Base-by-base conservation (phyloP, 2,329 filamentous ascomycete species). In the Diplodia scrobiculata region DNA sequence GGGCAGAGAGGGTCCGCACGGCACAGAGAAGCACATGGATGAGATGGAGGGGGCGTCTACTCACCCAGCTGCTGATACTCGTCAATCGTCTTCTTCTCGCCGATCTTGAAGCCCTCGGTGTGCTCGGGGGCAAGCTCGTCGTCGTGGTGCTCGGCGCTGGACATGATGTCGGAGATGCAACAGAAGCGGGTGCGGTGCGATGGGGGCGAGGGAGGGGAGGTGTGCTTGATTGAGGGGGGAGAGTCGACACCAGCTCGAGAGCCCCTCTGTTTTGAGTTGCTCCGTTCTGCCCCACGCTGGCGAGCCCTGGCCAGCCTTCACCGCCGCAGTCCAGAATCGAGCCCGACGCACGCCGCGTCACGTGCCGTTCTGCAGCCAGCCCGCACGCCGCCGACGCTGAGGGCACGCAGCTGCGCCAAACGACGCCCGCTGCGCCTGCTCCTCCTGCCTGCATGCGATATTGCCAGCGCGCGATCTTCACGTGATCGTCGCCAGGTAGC, bases 31-130 rank as follows among this genome's bases (percentile, higher is more conserved):
- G 63, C 52, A 55, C 41, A 50, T 58, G 63, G 51, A 34, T 34
- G 51, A 38, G 29, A 34, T 36, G 45, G 62, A 32, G 17, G 51
- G 27, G 29, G 52, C 17, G 27, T 51, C 27, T 48, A 84, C 91
- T 76, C 84, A 96, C 92, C 95, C 81, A 99, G 90, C 79, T 97
- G 85, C 76, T 94, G 86, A 82, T 97, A 97, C 80, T 97, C 91
- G 70, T 94, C 91, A 76, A 99, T 85, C 73, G 91, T 96, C 87
- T 98, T 97, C 89, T 97, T 97, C 87, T 97, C 92, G 72, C 92
- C 93, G 77, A 97, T 90, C 87, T 96, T 97, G 89, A 97, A 98
- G 78, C 94, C 94, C 82, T 93, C 89, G 71, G 93, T 97, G 82
- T 89, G 86, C 83, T 95, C 91, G 70, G 92, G 89, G 79, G 90